Percentiles rank a stretch among this genome's conserved stretches.
Conservation (phyloP, 352 stramenopile species). For the Elongisporangium prolatum region DNA sequence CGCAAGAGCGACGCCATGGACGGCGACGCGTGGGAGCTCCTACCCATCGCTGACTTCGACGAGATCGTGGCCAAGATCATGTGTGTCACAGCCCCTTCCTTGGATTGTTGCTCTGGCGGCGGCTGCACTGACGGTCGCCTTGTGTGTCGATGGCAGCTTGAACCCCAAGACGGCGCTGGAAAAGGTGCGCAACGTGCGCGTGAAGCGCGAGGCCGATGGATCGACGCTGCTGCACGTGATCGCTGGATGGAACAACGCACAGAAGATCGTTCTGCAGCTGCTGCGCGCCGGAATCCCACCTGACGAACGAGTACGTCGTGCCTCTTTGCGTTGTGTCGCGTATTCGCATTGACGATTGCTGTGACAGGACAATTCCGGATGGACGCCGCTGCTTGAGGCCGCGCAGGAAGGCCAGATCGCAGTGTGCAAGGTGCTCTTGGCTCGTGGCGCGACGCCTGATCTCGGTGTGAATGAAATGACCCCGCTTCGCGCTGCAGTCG, state of each 20-base stretch:
- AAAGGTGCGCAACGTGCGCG: slow-evolving; percentile 15
- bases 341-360: background rate
- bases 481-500: slow-evolving; percentile 37
- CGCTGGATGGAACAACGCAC: slow-evolving; percentile 42
- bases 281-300: slow-evolving; percentile 29
- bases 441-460: slow-evolving; percentile 33
- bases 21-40: slow-evolving; percentile 16
- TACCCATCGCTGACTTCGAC: slow-evolving; percentile 39
- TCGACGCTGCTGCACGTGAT: slow-evolving; percentile 58
- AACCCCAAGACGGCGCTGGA: slow-evolving; percentile 29
- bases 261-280: slow-evolving; percentile 44
- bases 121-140: background rate
- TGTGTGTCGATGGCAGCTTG: slow-evolving; percentile 18
- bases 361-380: slow-evolving; percentile 32
- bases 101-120: background rate
- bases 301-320: slow-evolving; percentile 17
- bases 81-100: slow-evolving; percentile 16
- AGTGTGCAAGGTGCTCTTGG: slow-evolving; percentile 41
- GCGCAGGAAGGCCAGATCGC: slow-evolving; percentile 50
- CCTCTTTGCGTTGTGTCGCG: background rate
- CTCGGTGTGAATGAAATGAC: slow-evolving; percentile 31
- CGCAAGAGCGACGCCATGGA: slow-evolving; percentile 2
- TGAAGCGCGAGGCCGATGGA: slow-evolving; percentile 34
- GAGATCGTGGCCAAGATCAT: slow-evolving; percentile 44
- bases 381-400: slow-evolving; percentile 59